Evolutionary conservation across 495 filamentous ascomycete species (phyloP).

Genomic region (Aspergillus bertholletiae): DNA sequence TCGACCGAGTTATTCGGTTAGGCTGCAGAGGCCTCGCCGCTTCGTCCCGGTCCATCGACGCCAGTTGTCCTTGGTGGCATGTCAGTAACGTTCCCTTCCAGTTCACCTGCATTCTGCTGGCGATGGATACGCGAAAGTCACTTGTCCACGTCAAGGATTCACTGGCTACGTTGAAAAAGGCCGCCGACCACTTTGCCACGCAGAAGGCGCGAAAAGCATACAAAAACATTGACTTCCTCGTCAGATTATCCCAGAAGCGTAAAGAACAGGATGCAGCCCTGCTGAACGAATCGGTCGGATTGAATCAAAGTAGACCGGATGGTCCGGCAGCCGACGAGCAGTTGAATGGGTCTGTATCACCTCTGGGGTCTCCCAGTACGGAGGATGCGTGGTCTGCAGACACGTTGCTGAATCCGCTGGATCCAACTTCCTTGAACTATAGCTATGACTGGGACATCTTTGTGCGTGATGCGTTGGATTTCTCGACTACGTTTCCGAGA

Average conservation of each 20-base stretch:
- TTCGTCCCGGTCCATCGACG: neutral
- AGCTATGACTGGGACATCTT: conserved; percentile 1
- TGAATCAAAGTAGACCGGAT: neutral
- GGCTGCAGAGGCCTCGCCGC: neutral
- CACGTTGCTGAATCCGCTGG: neutral
- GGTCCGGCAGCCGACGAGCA: neutral
- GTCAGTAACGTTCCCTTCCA: conserved; percentile 39
- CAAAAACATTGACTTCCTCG: neutral
- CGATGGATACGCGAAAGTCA: conserved; percentile 18
- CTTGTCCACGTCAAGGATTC: neutral
- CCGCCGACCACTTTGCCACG: neutral
- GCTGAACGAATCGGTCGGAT: neutral
- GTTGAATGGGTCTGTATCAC: neutral
- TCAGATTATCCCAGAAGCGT: neutral
- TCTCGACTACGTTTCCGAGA: conserved; percentile 1
- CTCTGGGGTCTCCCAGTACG: neutral
- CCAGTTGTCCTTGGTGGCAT: conserved; percentile 36
- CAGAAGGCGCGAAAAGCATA: neutral
- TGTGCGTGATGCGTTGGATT: neutral
- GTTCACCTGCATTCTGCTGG: conserved; percentile 33
- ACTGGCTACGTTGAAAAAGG: neutral
- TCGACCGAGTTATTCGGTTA: conserved; percentile 8
- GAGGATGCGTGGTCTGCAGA: neutral
- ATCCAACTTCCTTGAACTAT: neutral
- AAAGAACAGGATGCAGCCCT: conserved; percentile 2